Conservation (phyloP, 2,329 filamentous ascomycete genomes). For the Microdochium paspali region DNA sequence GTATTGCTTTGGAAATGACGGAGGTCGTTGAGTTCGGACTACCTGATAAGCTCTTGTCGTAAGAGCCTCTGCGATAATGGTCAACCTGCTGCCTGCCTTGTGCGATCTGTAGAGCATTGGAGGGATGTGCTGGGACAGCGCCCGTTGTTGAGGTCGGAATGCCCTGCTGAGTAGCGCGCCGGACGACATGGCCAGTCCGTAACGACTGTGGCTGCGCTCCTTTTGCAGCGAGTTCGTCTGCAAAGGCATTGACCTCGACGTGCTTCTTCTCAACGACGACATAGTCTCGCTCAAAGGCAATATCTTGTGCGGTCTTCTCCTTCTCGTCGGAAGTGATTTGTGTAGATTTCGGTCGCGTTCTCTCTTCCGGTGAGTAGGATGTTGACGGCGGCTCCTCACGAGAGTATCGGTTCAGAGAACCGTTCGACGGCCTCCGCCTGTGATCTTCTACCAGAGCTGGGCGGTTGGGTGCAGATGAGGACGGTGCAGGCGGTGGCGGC, state of each 20-base stretch:
- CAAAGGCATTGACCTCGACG: constrained; percentile 94
- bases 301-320: constrained; percentile 71
- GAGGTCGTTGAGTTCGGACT: constrained; percentile 68
- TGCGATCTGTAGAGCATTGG: constrained; percentile 66
- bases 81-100: constrained; percentile 55
- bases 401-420: constrained; percentile 22
- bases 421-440: constrained; percentile 27
- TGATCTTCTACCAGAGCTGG: constrained; percentile 24
- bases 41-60: constrained; percentile 66
- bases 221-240: constrained; percentile 85
- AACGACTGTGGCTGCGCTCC: constrained; percentile 36
- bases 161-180: constrained; percentile 72
- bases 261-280: constrained; percentile 91
- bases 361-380: constrained; percentile 21
- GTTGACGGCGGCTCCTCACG: constrained; percentile 23
- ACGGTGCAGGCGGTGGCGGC: constrained; percentile 29
- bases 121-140: constrained; percentile 55
- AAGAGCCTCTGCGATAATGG: constrained; percentile 70
- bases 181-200: constrained; percentile 54
- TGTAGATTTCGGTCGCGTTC: constrained; percentile 18
- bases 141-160: constrained; percentile 59
- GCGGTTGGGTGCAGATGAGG: constrained; percentile 38
- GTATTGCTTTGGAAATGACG: constrained; percentile 88
- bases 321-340: constrained; percentile 38
- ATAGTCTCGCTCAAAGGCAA: constrained; percentile 87